Evolutionary conservation across 306 rosid genomes (phyloP), one percentile per base, ranked within the genome.

Genomic region (Corylus heterophylla): DNA sequence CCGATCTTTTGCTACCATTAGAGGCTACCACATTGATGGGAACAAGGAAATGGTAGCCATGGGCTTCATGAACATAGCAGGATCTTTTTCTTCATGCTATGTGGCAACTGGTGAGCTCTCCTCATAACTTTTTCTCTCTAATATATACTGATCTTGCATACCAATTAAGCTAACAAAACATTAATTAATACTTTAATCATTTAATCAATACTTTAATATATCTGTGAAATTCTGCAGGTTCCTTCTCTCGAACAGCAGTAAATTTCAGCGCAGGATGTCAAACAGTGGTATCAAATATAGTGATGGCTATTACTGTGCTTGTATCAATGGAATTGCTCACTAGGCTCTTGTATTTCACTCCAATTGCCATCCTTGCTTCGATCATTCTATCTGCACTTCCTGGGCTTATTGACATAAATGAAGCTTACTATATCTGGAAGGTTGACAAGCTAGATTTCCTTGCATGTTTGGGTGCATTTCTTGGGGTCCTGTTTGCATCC

Each of bases 11-110:
- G 95, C 98, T 71, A 76, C 97, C 31, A 84, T 92, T 27, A 91
- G 86, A 67, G 98, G 97, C 54, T 92, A 94, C 78, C 92, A 87
- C 77, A 91, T 94, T 78, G 97, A 94, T 86, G 98, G 97, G 7
- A 91, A 94, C 89, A 89, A 85, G 73, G 98, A 94, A 81, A 94
- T 94, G 98, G 16, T 94, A 51, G 97, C 97, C 79, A 90, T 94
- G 89, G 98, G 98, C 0, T 88, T 87, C 62, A 90, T 89, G 89
- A 94, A 92, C 91, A 83, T 95, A 72, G 97, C 86, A 39, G 98
- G 98, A 22, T 95, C 98, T 71, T 73, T 95, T 37, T 78, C 92
- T 79, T 95, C 98, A 17, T 95, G 97, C 87, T 95, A 92, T 77
- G 87, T 92, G 52, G 92, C 98, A 69, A 95, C 98, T 2, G 98